Percentiles rank a stretch among this genome's conserved stretches.
These are phyloP conservation scores for Chlorella sp. DNA, from an alignment of 139 green algal species.

Conservation along the genomic window DNA sequence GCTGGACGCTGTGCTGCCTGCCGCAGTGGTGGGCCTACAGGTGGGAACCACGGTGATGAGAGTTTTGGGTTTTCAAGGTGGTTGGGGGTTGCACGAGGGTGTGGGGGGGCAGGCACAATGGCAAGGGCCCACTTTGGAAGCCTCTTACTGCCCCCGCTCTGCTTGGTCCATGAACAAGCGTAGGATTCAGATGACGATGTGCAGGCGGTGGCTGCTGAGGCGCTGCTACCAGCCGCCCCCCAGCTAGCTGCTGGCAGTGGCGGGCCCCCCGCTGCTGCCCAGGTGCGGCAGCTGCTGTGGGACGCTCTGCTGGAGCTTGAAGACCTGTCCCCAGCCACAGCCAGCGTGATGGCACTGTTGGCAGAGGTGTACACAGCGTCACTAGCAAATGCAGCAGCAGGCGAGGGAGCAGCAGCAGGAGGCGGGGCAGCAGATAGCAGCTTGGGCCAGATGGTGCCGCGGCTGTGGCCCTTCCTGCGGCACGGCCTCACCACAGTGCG, in stretches of 20 bases:
- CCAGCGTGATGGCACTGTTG: slow-evolving; percentile 81
- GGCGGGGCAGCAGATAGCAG: not conserved
- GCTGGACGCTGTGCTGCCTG: slow-evolving; percentile 69
- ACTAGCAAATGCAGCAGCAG: not conserved
- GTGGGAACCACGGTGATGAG: slow-evolving; percentile 5
- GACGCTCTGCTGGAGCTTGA: slow-evolving; percentile 81
- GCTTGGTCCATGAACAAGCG: not conserved
- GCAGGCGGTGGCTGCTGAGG: slow-evolving; percentile 90
- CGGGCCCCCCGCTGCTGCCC: slow-evolving; percentile 41
- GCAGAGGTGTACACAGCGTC: slow-evolving; percentile 66
- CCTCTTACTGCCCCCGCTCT: not conserved
- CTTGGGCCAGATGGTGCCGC: slow-evolving; percentile 57
- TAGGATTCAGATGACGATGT: slow-evolving; percentile 93
- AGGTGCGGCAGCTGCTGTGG: slow-evolving; percentile 71
- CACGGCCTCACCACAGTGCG: slow-evolving; percentile 85
- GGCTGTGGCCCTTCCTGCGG: slow-evolving; percentile 84
- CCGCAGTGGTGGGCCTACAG: slow-evolving; percentile 67
- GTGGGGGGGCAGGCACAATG: no score
- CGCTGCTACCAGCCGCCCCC: slow-evolving; percentile 79
- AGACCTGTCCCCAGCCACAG: slow-evolving; percentile 85
- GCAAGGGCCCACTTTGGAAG: no score
- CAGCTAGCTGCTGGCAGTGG: slow-evolving; percentile 46
- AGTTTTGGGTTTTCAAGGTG: no score
- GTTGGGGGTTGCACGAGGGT: no score
- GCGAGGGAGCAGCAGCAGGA: not conserved